Evolutionary conservation across 306 rosid genomes (phyloP), one percentile per base, ranked within the genome.

Genomic region (Quercus aquifolioides): DNA sequence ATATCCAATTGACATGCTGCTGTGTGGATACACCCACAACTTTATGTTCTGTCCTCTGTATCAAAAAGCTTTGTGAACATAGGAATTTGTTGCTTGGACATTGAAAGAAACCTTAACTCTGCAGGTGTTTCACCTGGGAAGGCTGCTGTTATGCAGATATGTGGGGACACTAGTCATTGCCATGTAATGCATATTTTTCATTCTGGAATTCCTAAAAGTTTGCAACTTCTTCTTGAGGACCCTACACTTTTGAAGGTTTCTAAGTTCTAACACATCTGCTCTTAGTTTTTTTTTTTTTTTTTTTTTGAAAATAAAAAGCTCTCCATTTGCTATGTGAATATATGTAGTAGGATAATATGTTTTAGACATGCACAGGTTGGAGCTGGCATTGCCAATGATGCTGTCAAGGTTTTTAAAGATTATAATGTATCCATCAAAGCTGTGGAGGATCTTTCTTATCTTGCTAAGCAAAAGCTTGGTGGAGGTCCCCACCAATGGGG

Each of bases 101-200:
- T 52, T 78, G 74, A 30, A 30, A 31, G 72, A 2, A 69, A 38
- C 8, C 56, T 74, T 20, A 63, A 76, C 72, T 8, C 19, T 81
- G 69, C 84, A 92, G 99, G 99, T 79, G 89, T 82, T 87, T 83
- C 96, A 10, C 90, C 92, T 30, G 90, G 96, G 83, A 92, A 89
- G 87, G 92, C 83, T 77, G 98, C 97, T 63, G 97, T 95, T 74
- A 81, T 95, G 99, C 99, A 95, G 85, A 86, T 92, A 78, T 95
- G 97, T 78, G 54, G 65, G 30, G 91, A 79, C 78, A 52, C 82
- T 71, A 83, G 81, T 63, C 85, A 74, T 46, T 95, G 98, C 82
- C 84, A 89, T 76, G 97, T 95, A 79, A 89, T 95, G 84, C 99
- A 95, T 78, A 81, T 92, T 71, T 58, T 91, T 78, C 99, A 95